A percentile compares a stretch with the other conserved stretches of the same genome.
phyloP scores from a whole-genome alignment of 2,329 filamentous ascomycete species.

The Dothiorella sarmentorum region DNA sequence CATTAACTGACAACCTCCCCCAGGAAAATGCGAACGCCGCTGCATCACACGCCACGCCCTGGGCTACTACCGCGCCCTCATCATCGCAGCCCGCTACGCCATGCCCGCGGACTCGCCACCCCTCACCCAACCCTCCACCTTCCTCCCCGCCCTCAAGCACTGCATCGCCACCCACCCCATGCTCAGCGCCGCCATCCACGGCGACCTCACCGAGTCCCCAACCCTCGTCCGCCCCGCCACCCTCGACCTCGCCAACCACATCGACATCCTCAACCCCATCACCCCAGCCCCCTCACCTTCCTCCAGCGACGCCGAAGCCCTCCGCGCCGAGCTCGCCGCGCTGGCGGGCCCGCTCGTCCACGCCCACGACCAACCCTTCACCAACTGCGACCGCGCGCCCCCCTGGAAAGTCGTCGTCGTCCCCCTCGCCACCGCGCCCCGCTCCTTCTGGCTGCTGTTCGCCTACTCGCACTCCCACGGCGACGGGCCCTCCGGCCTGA shows the following conservation, averaged over 20 bases:
- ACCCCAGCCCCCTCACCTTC: not conserved
- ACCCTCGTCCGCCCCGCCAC: constrained; percentile 29
- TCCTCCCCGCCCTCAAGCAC: constrained; percentile 29
- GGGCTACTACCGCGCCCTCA: constrained; percentile 22
- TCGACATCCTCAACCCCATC: constrained; percentile 30
- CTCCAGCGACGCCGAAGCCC: too few relatives aligned
- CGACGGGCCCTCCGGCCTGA: constrained; percentile 43
- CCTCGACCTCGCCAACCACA: constrained; percentile 41
- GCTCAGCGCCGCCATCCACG: constrained; percentile 36
- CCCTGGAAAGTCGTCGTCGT: constrained; percentile 45
- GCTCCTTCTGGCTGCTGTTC: constrained; percentile 38
- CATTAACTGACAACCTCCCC: not conserved
- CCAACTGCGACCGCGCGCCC: constrained; percentile 28
- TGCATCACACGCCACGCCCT: constrained; percentile 21
- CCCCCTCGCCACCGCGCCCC: constrained; percentile 23
- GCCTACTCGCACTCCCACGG: constrained; percentile 44
- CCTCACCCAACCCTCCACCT: not conserved
- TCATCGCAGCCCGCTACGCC: constrained; percentile 19
- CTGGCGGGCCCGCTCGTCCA: constrained; percentile 28
- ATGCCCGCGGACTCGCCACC: not conserved
- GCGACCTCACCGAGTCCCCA: constrained; percentile 38
- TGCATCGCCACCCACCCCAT: constrained; percentile 41
- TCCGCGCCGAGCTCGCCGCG: constrained; percentile 15
- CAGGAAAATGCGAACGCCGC: constrained; percentile 22
- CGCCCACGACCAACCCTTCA: constrained; percentile 36